phyloP scores from a whole-genome alignment of 495 filamentous ascomycete species.

The Schizothecium vesticola region DNA sequence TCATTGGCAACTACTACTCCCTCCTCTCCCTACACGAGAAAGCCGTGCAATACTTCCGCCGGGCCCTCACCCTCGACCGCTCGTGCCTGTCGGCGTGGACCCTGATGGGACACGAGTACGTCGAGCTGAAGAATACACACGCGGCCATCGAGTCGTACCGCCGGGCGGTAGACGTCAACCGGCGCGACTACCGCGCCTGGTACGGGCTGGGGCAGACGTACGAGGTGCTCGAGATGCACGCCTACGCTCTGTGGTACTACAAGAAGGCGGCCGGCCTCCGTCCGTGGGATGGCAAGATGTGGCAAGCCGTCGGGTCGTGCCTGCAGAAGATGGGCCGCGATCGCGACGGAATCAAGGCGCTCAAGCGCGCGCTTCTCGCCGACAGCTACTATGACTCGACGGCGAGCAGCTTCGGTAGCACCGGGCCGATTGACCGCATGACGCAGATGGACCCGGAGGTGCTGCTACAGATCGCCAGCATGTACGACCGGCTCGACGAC shows the following conservation, averaged over 20 bases:
- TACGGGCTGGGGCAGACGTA: slow-evolving; percentile 97
- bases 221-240: slow-evolving; percentile 95
- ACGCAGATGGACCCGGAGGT: slow-evolving; percentile 82
- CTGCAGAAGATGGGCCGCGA: slow-evolving; percentile 80
- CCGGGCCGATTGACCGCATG: slow-evolving; percentile 30
- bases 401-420: slow-evolving; percentile 43
- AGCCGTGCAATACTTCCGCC: slow-evolving; percentile 94
- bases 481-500: slow-evolving; percentile 76
- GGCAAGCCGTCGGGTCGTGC: slow-evolving; percentile 90
- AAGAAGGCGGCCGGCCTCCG: slow-evolving; percentile 87
- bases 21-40: slow-evolving; percentile 93
- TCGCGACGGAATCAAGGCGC: slow-evolving; percentile 83
- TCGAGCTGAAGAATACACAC: slow-evolving; percentile 98
- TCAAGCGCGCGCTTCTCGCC: slow-evolving; percentile 83
- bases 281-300: slow-evolving; percentile 96
- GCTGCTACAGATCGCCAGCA: slow-evolving; percentile 78
- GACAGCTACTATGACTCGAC: slow-evolving; percentile 69
- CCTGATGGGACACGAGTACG: slow-evolving; percentile 98
- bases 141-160: slow-evolving; percentile 97
- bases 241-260: slow-evolving; percentile 95
- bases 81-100: slow-evolving; percentile 95
- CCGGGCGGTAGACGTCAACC: slow-evolving; percentile 91
- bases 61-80: slow-evolving; percentile 89
- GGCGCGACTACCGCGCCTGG: slow-evolving; percentile 97
- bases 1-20: slow-evolving; percentile 96